phyloP scores from a whole-genome alignment of 257 asterid species.

The Lantana camara region DNA sequence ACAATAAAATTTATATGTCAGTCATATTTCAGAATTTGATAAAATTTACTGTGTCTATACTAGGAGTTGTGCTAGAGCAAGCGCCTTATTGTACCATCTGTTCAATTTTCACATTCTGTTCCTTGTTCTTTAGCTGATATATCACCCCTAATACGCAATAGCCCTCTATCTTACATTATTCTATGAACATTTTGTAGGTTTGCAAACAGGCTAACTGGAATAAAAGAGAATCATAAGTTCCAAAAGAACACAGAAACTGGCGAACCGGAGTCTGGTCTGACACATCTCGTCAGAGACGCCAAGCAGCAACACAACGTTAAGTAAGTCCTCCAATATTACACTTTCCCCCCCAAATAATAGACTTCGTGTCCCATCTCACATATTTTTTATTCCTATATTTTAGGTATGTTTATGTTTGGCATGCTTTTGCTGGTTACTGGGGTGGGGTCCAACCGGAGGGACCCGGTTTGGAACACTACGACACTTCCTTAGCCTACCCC shows the following conservation, averaged over 20 bases:
- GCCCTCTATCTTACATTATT: neutral
- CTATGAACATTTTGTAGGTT: constrained; percentile 52
- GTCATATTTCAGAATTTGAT: neutral
- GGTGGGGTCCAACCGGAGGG: constrained; percentile 96
- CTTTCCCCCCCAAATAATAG: no score
- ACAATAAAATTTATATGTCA: neutral
- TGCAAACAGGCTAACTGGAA: constrained; percentile 83
- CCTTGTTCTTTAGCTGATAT: neutral
- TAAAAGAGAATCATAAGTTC: constrained; percentile 81
- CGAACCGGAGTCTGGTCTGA: constrained; percentile 65
- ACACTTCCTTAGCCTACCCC: constrained; percentile 81
- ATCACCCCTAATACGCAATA: neutral
- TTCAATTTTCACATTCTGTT: neutral
- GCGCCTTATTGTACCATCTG: neutral
- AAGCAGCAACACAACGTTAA: constrained; percentile 66
- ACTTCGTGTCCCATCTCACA: no score
- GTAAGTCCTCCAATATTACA: constrained; percentile 39
- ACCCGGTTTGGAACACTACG: constrained; percentile 87
- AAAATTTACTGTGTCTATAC: neutral
- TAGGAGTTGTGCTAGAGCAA: neutral
- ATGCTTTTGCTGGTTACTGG: constrained; percentile 97
- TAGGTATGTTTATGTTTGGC: constrained; percentile 89
- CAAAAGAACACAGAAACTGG: constrained; percentile 48
- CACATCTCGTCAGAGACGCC: constrained; percentile 69
- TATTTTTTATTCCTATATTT: neutral